Percentiles rank a stretch among this genome's conserved stretches.
Conservation (phyloP, 495 filamentous ascomycete species). For the Cryomyces minteri region DNA sequence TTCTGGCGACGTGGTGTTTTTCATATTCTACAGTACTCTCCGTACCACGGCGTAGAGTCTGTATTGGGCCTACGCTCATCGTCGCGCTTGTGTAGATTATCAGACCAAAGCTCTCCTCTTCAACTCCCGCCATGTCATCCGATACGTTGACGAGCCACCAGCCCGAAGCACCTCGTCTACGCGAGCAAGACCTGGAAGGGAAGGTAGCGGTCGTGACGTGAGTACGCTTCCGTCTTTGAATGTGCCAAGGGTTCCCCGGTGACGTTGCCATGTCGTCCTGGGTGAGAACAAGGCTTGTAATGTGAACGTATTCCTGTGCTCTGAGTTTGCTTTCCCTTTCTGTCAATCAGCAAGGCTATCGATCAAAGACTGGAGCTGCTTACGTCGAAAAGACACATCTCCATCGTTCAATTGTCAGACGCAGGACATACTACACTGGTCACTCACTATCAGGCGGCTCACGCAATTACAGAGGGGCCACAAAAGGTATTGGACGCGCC, state of each 20-base stretch:
- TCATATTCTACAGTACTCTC: no score
- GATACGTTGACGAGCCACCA: background rate
- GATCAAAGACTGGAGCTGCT: no score
- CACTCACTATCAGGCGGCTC: background rate
- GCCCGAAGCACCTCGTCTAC: constrained; percentile 1
- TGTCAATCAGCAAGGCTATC: no score
- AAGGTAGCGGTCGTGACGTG: constrained; percentile 12
- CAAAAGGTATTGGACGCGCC: constrained; percentile 14
- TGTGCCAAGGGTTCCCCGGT: constrained; percentile 1
- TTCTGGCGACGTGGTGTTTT: no score
- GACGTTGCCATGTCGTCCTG: background rate
- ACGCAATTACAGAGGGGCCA: constrained; percentile 5
- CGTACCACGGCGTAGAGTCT: no score
- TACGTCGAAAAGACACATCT: no score
- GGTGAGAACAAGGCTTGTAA: background rate
- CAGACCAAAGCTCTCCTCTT: no score
- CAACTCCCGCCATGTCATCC: no score
- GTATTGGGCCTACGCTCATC: no score
- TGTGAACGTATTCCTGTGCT: background rate
- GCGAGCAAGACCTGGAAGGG: constrained; percentile 11
- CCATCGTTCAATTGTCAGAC: no score
- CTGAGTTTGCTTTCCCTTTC: background rate
- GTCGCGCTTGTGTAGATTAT: no score
- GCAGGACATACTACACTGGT: no score
- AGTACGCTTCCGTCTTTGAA: background rate